Conservation (phyloP, 495 filamentous ascomycete genomes). For the Penicillium riverlandense region DNA sequence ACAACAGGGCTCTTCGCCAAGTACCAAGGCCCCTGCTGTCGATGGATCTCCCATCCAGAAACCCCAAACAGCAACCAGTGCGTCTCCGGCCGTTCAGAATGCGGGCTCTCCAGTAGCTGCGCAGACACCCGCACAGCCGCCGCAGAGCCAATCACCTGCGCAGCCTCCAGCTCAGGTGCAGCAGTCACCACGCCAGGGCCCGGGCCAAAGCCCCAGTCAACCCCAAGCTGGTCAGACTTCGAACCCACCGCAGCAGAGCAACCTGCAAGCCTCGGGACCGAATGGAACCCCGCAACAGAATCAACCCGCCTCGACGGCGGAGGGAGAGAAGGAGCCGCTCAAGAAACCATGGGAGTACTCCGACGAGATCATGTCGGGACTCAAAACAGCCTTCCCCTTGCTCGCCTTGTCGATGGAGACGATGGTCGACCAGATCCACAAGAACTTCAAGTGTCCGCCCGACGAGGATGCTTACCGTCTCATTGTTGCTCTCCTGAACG, state of each 20-base stretch:
- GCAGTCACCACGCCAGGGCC: slow-evolving; percentile 13
- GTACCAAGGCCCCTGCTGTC: slow-evolving; percentile 47
- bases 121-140: slow-evolving; percentile 22
- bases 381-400: slow-evolving; percentile 94
- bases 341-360: slow-evolving; percentile 93
- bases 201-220: slow-evolving; percentile 18
- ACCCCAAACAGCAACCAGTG: slow-evolving; percentile 26
- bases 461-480: slow-evolving; percentile 97
- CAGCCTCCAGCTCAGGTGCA: slow-evolving; percentile 20
- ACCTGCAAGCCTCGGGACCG: slow-evolving; percentile 37
- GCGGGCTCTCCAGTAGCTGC: slow-evolving; percentile 23
- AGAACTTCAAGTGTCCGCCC: slow-evolving; percentile 96
- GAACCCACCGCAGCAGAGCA: slow-evolving; percentile 21
- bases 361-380: slow-evolving; percentile 86
- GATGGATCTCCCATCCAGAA: slow-evolving; percentile 37
- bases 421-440: slow-evolving; percentile 97
- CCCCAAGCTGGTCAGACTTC: slow-evolving; percentile 22
- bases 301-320: slow-evolving; percentile 10
- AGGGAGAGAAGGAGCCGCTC: slow-evolving; percentile 35
- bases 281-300: slow-evolving; percentile 22
- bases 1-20: slow-evolving; percentile 37
- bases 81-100: slow-evolving; percentile 23
- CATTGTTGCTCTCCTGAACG: slow-evolving; percentile 95
- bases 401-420: slow-evolving; percentile 97
- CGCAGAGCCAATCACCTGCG: slow-evolving; percentile 20